Base-by-base conservation (phyloP, 2,329 filamentous ascomycete genomes). In the Endoconidiophora polonica region DNA sequence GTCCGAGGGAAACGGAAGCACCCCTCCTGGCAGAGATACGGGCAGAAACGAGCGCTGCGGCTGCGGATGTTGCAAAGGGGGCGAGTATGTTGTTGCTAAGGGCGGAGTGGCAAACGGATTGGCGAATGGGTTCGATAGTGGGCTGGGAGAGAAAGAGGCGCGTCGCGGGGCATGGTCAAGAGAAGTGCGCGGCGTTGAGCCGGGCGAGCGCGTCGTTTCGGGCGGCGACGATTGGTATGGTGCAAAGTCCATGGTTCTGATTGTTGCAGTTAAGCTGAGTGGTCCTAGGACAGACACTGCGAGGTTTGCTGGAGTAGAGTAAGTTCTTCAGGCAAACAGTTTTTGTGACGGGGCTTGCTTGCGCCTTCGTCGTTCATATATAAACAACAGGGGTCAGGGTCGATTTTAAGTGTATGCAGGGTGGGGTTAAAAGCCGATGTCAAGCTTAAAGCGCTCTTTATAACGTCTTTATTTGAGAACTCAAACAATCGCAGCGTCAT, bases 211-310 rank as follows among this genome's bases (percentile, higher is more conserved):
- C 57, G 79, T 77, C 58, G 82, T 74, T 68, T 96, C 88, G 7
- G 91, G 91, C 14, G 83, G 83, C 45, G 83, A 83, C 65, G 90
- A 90, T 70, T 96, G 91, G 68, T 96, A 98, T 37, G 91, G 91
- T 43, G 91, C 91, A 64, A 96, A 98, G 69, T 95, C 85, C 84
- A 91, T 91, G 50, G 58, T 68, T 33, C 12, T 33, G 3, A 12
- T 33, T 33, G 9, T 33, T 7, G 9, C 29, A 9, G 29, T 12
- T 33, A 9, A 9, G 5, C 2, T 33, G 9, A 9, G 29, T 12
- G 29, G 29, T 33, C 12, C 7, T 33, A 33, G 29, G 12, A 33
- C 29, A 33, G 12, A 3, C 12, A 12, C 12, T 3, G 6, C 29
- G 12, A 33, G 7, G 12, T 33, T 10, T 12, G 29, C 12, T 33